Conservation (phyloP, 2,329 filamentous ascomycete species). For the Sclerotinia minor region DNA sequence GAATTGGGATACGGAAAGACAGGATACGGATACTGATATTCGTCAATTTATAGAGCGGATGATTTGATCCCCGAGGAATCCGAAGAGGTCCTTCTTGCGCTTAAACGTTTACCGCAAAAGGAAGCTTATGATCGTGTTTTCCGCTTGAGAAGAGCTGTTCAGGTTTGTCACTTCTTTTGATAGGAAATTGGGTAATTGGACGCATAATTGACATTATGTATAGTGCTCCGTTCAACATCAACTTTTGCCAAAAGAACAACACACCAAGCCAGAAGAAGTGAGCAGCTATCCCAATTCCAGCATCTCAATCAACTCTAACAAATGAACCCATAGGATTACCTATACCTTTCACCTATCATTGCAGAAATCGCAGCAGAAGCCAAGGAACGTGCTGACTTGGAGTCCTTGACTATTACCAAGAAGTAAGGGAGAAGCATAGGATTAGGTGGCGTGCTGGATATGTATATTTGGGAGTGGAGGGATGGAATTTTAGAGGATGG, state of each 20-base stretch:
- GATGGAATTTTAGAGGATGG: background rate
- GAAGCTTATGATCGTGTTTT: conserved; percentile 96
- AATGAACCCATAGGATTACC: conserved; percentile 53
- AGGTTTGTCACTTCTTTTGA: conserved; percentile 54
- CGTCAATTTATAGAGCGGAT: conserved; percentile 66
- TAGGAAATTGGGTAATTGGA: conserved; percentile 3
- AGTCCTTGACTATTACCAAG: conserved; percentile 60
- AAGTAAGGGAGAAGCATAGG: conserved; percentile 27
- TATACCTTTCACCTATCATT: conserved; percentile 68
- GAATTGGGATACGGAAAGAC: background rate
- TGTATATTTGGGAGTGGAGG: conserved; percentile 19
- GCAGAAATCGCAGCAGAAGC: conserved; percentile 66
- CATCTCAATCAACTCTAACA: conserved; percentile 3
- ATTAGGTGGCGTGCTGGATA: conserved; percentile 15
- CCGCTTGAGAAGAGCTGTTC: conserved; percentile 92
- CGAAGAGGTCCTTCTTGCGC: conserved; percentile 79
- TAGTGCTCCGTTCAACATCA: conserved; percentile 61
- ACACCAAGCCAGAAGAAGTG: conserved; percentile 69
- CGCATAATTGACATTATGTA: conserved; percentile 26
- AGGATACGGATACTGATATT: conserved; percentile 31
- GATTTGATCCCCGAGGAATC: conserved; percentile 93
- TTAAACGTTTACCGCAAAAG: conserved; percentile 87
- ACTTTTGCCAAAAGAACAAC: conserved; percentile 62
- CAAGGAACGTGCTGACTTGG: conserved; percentile 67
- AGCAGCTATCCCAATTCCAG: conserved; percentile 31